These are phyloP conservation scores for Wallacemonas sp. DNA, from an alignment of 208 protist genomes.

Conservation along the genomic window DNA sequence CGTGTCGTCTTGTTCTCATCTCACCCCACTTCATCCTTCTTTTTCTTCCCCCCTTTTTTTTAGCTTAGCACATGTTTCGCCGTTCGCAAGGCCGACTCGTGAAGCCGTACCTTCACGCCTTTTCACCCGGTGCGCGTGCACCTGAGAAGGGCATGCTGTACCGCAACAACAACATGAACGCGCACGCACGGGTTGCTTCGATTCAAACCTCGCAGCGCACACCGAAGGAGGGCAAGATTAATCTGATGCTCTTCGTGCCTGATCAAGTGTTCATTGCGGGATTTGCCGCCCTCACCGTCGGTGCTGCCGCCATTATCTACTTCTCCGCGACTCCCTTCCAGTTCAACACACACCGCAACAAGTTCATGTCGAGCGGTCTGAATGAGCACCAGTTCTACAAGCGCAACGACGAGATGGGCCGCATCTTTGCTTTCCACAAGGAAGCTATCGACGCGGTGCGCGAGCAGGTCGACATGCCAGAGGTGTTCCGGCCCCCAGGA, in stretches of 20 bases:
- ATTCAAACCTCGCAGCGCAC: constrained; percentile 72
- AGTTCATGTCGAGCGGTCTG: constrained; percentile 54
- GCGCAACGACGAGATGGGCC: constrained; percentile 76
- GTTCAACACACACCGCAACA: constrained; percentile 51
- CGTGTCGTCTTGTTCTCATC: neutral
- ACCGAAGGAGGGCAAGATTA: constrained; percentile 42
- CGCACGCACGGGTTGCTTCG: constrained; percentile 62
- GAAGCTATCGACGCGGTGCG: constrained; percentile 69
- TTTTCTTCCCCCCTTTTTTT: neutral
- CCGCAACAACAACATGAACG: constrained; percentile 88
- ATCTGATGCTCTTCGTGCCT: constrained; percentile 60
- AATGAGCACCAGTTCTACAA: constrained; percentile 77
- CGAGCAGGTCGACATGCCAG: constrained; percentile 41
- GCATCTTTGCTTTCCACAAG: constrained; percentile 67
- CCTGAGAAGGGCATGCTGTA: constrained; percentile 89
- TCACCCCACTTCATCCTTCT: no score
- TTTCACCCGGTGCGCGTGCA: constrained; percentile 70
- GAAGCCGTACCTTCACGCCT: constrained; percentile 83
- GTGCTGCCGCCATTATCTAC: constrained; percentile 11
- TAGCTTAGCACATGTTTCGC: constrained; percentile 50
- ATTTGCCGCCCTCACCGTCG: neutral
- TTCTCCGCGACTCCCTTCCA: constrained; percentile 50
- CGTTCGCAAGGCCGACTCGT: constrained; percentile 37
- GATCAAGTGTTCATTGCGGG: constrained; percentile 71
- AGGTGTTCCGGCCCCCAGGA: constrained; percentile 51